Evolutionary conservation across 495 filamentous ascomycete genomes (phyloP), one percentile per base, ranked within the genome.

Genomic region (Chaetomium tenue): DNA sequence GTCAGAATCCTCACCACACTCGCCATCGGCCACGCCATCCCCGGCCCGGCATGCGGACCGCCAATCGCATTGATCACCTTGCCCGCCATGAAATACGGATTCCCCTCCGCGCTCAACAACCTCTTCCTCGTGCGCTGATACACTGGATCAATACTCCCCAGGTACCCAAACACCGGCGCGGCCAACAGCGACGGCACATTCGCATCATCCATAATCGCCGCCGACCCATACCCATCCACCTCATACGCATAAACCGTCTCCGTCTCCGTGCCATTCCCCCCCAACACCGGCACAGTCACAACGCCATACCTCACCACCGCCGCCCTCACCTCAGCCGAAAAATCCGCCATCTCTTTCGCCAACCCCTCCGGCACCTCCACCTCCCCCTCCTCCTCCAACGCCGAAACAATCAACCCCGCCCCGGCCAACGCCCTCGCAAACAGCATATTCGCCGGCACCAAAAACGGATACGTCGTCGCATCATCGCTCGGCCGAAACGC

Each of bases 381-480:
- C 20, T 50, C 26, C n/a, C 22, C 48, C 12, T 3, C 48, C 2
- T 26, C 72, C 54, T 78, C 75, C 48, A 86, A 73, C 1, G 66
- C 62, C 5, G 64, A 66, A 75, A 84, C 81, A 64, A 90, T 87
- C 12, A 70, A 50, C 0, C 81, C 76, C 13, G 79, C 76, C 0
- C 70, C 71, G 4, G 72, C 76, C 1, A 88, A 77, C 60, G 83
- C 85, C 30, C 78, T 69, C 18, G 83, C 77, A 68, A 89, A 88
- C 82, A 88, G 87, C 87, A 89, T 89, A 62, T 89, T 90, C 5
- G 82, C 80, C 1, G 87, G 87, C 37, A 90, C 80, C 63, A 87
- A 76, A 20, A 86, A 78, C 69, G 86, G 84, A 61, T 77, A 87
- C 56, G 84, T 82, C 1, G 71, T 78, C 22, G 76, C 64, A 70